These are phyloP conservation scores for Mycena latifolia DNA, from an alignment of 768 basidiomycete species.

Conservation along the genomic window DNA sequence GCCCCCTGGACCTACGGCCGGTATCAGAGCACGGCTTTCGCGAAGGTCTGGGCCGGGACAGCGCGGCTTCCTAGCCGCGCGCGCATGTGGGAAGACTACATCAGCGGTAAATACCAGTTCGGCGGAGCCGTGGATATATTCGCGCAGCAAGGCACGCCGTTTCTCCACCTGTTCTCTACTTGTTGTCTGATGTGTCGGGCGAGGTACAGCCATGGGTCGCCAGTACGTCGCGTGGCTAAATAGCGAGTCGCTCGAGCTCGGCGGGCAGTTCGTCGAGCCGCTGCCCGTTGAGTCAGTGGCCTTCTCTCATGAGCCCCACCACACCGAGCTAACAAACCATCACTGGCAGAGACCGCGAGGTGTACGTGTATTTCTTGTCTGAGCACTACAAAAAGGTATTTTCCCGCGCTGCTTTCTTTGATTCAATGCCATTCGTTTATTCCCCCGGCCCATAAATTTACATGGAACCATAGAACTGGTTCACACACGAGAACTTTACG, in stretches of 20 bases:
- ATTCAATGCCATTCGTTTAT: too few relatives aligned
- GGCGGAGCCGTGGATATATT: conserved; percentile 3
- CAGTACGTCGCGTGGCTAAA: conserved; percentile 22
- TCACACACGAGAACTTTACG: conserved; percentile 14
- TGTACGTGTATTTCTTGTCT: not conserved
- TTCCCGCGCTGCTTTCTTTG: too few relatives aligned
- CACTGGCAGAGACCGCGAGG: conserved; percentile 1
- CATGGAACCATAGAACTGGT: conserved; percentile 1
- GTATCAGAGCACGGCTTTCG: conserved; percentile 34
- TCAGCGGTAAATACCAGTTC: conserved; percentile 9
- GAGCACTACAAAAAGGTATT: conserved; percentile 22
- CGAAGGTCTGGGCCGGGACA: conserved; percentile 39
- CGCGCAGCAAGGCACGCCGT: conserved; percentile 4
- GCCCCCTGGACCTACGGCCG: conserved; percentile 33
- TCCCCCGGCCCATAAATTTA: not conserved
- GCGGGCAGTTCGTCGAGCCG: conserved; percentile 20
- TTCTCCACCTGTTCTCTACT: not conserved
- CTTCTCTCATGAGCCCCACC: too few relatives aligned
- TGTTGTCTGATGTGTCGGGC: too few relatives aligned
- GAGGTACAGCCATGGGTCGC: conserved; percentile 1
- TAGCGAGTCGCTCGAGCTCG: too few relatives aligned
- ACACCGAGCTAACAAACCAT: not conserved
- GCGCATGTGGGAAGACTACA: conserved; percentile 24
- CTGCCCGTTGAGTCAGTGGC: conserved; percentile 1
- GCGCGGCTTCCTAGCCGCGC: conserved; percentile 20